phyloP scores from a whole-genome alignment of 225 moss, liverwort and hornwort genomes.

The Marchantia paleacea region DNA sequence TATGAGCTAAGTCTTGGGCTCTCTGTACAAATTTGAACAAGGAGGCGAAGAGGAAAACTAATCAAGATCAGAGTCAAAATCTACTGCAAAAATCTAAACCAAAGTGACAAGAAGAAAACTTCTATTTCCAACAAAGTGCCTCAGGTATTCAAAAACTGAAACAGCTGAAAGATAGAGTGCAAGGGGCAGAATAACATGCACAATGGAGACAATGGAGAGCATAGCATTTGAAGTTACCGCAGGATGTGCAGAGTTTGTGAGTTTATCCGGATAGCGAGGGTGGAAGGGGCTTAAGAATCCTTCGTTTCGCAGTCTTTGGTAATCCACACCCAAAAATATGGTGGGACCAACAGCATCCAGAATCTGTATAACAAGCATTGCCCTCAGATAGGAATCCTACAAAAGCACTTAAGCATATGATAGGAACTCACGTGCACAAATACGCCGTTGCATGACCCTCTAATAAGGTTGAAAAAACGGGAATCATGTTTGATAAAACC shows the following conservation, averaged over 20 bases:
- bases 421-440: background rate
- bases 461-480: background rate
- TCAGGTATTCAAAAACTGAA: background rate
- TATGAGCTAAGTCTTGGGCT: constrained; percentile 92
- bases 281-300: constrained; percentile 98
- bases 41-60: background rate
- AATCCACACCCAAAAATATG: constrained; percentile 88
- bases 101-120: background rate
- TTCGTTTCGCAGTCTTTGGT: constrained; percentile 91
- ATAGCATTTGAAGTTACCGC: constrained; percentile 46
- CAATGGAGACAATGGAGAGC: too few relatives aligned
- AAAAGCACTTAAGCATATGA: background rate
- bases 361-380: constrained; percentile 45
- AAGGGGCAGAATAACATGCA: too few relatives aligned
- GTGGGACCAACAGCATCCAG: constrained; percentile 93
- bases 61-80: background rate
- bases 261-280: constrained; percentile 98
- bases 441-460: background rate
- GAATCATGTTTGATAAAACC: background rate
- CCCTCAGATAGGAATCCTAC: background rate
- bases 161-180: background rate
- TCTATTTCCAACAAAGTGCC: background rate
- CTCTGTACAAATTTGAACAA: constrained; percentile 45
- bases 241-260: constrained; percentile 96
- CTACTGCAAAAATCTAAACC: background rate